phyloP scores from a whole-genome alignment of 768 basidiomycete species.

The Ephemerocybe angulata region DNA sequence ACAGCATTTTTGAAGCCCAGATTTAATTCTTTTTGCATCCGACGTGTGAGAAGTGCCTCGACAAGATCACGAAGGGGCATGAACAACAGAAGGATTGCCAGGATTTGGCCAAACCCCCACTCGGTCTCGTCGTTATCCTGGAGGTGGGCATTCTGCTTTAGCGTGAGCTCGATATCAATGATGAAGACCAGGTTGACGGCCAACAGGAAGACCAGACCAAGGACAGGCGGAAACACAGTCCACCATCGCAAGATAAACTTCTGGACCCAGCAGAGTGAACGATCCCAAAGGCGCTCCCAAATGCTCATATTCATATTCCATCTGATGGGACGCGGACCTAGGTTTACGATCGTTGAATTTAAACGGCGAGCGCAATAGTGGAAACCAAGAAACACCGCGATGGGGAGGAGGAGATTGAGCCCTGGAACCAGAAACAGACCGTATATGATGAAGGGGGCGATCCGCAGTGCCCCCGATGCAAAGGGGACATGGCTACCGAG shows the following conservation, averaged over 20 bases:
- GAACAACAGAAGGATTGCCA: slow-evolving; percentile 19
- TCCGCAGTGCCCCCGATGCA: not conserved
- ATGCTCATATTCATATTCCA: not conserved
- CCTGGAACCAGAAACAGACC: slow-evolving; percentile 17
- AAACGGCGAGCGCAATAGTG: slow-evolving; percentile 5
- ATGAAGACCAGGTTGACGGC: slow-evolving; percentile 18
- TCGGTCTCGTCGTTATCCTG: slow-evolving; percentile 1
- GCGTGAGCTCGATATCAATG: slow-evolving; percentile 16
- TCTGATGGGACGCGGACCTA: not conserved
- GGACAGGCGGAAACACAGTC: not conserved
- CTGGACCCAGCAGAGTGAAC: not conserved
- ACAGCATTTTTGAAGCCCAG: no score
- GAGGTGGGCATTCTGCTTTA: slow-evolving; percentile 7
- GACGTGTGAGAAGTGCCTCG: not conserved
- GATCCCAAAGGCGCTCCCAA: not conserved
- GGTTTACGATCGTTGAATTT: not conserved
- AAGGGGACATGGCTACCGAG: not conserved
- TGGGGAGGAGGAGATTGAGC: slow-evolving; percentile 17
- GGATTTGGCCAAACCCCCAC: slow-evolving; percentile 20
- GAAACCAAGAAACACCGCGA: slow-evolving; percentile 14
- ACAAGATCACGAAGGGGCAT: slow-evolving; percentile 17
- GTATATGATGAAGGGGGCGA: slow-evolving; percentile 18
- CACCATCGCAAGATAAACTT: not conserved
- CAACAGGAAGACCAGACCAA: slow-evolving; percentile 10
- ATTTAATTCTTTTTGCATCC: no score